Evolutionary conservation across 768 basidiomycete species (phyloP), one percentile per base, ranked within the genome.

Genomic region (Trametes elegans): DNA sequence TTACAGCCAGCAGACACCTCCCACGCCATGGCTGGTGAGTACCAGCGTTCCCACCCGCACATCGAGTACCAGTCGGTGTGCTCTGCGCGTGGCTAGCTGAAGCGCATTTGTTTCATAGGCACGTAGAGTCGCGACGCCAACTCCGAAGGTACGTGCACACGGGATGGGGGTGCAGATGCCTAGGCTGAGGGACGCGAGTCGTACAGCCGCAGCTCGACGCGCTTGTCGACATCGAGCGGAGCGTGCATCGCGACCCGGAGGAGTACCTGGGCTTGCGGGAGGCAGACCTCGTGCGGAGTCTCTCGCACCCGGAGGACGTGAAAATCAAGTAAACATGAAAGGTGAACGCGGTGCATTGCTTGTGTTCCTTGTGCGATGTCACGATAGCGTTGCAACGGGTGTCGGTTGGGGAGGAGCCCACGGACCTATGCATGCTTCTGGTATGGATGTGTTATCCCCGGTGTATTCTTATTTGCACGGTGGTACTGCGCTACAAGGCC

Each of bases 161-260:
- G 21, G 1, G 19, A 31, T 14, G 14, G 16, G n/a, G 1, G 26
- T 19, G 13, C 18, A 16, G 18, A 6, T 13, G 24, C 10, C 36
- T 26, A 11, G n/a, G n/a, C 48, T 39, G 36, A 48, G 18, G 28
- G 9, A 9, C 18, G 27, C 14, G 9, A 6, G 19, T 10, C 6
- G 11, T 21, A 4, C 14, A 54, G 53, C 45, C 38, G 21, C 11
- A 48, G 45, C 44, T n/a, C n/a, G n/a, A 48, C 8, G 53, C 35
- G 9, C 46, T 21, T 28, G 40, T 53, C 21, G 31, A 54, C 9
- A 41, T 55, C 39, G 53, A 48, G 53, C 38, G 42, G 38, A 42
- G 28, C 28, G 36, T 55, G 13, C 53, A 48, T 23, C 46, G 19
- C 29, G n/a, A n/a, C n/a, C n/a, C n/a, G n/a, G 53, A 48, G 28